Base-by-base conservation (phyloP, 1,284 basidiomycete species). In the Pterula multifida region DNA sequence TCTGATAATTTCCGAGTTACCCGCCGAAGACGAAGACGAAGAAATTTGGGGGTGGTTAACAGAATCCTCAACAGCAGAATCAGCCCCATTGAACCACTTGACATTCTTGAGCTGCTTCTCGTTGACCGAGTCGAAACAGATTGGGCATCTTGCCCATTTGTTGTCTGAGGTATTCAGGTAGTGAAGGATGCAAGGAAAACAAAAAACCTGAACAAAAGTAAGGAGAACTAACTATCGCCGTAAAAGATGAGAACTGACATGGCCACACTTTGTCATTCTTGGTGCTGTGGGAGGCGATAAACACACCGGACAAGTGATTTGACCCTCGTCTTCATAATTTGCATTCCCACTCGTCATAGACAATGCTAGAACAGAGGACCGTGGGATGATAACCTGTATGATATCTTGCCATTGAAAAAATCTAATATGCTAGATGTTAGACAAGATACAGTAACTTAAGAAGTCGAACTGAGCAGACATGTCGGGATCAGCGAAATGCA, bases 331-430 rank as follows among this genome's bases (percentile, higher is more conserved):
- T 53, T 67, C 64, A 9, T 59, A 58, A 32, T 55, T 42, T 45
- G 63, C 58, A 35, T 69, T 68, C 26, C 68, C 66, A 46, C 64
- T 65, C 47, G 68, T 66, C 49, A 73, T 66, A 55, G 76, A 72
- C 59, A 72, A 75, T 54, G 75, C 73, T 55, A 78, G 67, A 53
- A 76, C 76, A 54, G 82, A 82, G 54, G 76, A 72, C 49, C 87
- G 89, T 26, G 92, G 89, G 54, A 98, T 83, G 59, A 98, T 81
- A 54, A 99, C 83, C 65, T 98, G 95, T 4, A 96, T 73, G 56
- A 99, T 90, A 66, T 98, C 90, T n/a, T 86, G 79, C 91, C 91
- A 96, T 70, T 93, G 87, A 65, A 96, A 88, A 67, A 84, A 90
- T 58, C 90, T 93, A 58, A 13, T 22, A 49, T 3, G 49, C 24